Conservation (phyloP, 306 rosid species). For the Begonia masoniana region DNA sequence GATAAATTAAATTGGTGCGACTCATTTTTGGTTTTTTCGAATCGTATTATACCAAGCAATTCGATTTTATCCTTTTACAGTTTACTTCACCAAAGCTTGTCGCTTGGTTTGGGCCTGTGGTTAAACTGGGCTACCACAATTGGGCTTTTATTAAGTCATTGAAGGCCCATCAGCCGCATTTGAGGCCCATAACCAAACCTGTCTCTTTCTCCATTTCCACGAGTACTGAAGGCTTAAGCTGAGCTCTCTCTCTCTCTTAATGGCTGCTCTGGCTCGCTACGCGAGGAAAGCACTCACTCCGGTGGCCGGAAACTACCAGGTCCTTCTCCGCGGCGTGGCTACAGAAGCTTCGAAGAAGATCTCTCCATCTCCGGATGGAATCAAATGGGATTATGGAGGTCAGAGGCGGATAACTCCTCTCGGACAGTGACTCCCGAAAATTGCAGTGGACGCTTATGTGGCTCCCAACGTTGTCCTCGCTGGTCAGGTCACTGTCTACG, state of each 20-base stretch:
- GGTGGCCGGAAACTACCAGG: constrained; percentile 12
- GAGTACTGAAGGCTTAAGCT: not conserved
- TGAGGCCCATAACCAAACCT: too few species aligned
- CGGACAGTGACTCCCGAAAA: constrained; percentile 88
- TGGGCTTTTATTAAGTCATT: too few species aligned
- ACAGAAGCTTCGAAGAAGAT: constrained; percentile 42
- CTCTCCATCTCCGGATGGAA: constrained; percentile 57
- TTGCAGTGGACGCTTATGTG: constrained; percentile 96
- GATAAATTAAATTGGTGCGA: too few species aligned
- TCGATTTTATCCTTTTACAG: too few species aligned
- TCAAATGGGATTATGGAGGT: constrained; percentile 96
- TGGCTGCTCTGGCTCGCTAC: constrained; percentile 66
- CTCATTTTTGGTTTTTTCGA: too few species aligned
- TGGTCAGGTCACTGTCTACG: constrained; percentile 84
- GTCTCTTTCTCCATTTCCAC: constrained; percentile 11
- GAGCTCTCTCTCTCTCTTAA: constrained; percentile 2
- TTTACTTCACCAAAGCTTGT: too few species aligned
- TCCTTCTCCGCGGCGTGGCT: constrained; percentile 30
- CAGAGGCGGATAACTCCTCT: constrained; percentile 80
- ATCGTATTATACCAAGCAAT: too few species aligned
- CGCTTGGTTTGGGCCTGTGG: too few species aligned
- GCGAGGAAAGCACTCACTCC: constrained; percentile 47
- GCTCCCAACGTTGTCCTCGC: constrained; percentile 96
- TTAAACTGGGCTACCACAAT: too few species aligned
- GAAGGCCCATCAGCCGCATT: too few species aligned